These are phyloP conservation scores for Pyricularia grisea DNA, from an alignment of 2,329 filamentous ascomycete species.

Conservation along the genomic window DNA sequence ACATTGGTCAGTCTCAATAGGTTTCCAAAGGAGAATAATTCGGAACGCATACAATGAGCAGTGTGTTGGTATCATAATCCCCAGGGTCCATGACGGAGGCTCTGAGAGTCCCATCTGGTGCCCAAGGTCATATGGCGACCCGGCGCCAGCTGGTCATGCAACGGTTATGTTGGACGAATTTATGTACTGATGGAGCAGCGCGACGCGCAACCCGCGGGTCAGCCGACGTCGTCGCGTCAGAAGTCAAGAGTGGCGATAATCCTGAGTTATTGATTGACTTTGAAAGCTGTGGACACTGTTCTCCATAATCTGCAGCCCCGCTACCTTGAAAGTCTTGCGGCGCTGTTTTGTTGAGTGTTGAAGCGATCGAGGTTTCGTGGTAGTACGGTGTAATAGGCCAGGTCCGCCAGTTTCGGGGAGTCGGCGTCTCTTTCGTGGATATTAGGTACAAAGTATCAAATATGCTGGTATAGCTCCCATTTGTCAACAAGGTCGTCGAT, in stretches of 20 bases:
- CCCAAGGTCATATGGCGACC: background rate
- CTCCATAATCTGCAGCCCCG: conserved; percentile 3
- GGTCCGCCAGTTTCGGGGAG: background rate
- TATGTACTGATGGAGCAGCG: background rate
- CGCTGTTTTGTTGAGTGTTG: background rate
- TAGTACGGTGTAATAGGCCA: background rate
- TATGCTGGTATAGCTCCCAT: background rate
- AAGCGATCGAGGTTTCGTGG: background rate
- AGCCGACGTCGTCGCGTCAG: background rate
- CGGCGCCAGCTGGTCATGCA: background rate
- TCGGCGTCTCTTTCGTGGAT: background rate
- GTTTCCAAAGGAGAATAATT: background rate
- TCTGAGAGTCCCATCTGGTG: conserved; percentile 2
- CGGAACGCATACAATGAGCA: conserved; percentile 41
- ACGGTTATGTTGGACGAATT: background rate
- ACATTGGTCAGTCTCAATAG: background rate
- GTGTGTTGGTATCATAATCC: conserved; percentile 53
- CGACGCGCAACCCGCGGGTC: background rate
- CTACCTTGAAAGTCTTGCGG: background rate
- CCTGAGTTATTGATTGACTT: background rate
- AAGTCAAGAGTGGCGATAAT: background rate
- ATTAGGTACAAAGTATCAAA: background rate
- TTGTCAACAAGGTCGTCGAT: background rate
- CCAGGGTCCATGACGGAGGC: conserved; percentile 49
- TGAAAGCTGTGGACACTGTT: background rate